Conservation (phyloP, 2,329 filamentous ascomycete genomes). For the Trichoderma pleuroti region DNA sequence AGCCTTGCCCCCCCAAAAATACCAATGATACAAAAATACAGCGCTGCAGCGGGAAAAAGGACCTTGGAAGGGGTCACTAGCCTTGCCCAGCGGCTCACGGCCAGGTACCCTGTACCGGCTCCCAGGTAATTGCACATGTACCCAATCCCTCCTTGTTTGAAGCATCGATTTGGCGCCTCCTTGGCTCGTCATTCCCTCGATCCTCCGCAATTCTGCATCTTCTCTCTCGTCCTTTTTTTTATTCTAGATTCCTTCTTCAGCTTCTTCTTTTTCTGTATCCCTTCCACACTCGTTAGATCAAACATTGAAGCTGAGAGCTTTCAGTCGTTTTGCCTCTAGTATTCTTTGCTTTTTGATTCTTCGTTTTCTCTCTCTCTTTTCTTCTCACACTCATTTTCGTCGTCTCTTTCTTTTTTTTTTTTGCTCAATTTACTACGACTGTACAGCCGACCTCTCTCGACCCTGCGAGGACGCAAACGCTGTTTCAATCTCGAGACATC, state of each 20-base stretch:
- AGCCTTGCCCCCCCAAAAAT: neutral
- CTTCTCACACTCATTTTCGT: neutral
- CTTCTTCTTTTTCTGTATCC: neutral
- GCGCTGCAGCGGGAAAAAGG: neutral
- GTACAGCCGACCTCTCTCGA: neutral
- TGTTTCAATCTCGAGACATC: slow-evolving; percentile 11
- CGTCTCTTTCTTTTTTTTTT: neutral
- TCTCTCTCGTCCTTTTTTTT: slow-evolving; percentile 1
- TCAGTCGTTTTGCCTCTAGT: slow-evolving; percentile 12
- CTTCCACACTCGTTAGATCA: slow-evolving; percentile 10
- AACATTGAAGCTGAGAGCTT: neutral
- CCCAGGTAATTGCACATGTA: neutral
- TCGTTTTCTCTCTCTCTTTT: neutral
- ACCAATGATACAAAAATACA: too few species aligned
- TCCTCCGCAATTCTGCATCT: slow-evolving; percentile 14
- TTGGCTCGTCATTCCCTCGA: slow-evolving; percentile 2
- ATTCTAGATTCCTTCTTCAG: neutral
- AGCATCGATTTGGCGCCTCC: slow-evolving; percentile 16
- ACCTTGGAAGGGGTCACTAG: neutral
- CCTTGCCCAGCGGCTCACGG: neutral
- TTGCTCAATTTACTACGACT: neutral
- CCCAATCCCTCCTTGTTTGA: slow-evolving; percentile 9
- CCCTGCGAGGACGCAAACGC: neutral
- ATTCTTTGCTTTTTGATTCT: neutral
- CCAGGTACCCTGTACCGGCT: slow-evolving; percentile 7